phyloP scores from a whole-genome alignment of 2,329 filamentous ascomycete genomes.

The Cercospora sp. region DNA sequence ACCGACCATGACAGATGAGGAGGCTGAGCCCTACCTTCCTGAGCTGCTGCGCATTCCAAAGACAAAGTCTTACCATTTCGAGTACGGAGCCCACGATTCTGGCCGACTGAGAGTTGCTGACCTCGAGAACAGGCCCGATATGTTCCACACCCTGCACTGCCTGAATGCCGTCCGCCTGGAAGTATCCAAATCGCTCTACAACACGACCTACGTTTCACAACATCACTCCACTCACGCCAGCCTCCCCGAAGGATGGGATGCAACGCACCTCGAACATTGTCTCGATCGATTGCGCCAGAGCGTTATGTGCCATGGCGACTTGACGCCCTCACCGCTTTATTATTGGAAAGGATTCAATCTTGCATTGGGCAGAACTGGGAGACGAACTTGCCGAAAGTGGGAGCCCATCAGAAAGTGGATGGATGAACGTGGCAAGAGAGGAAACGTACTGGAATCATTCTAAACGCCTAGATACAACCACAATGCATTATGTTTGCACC shows the following conservation, averaged over 20 bases:
- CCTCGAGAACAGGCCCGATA: constrained; percentile 15
- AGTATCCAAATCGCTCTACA: constrained; percentile 23
- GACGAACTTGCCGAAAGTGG: constrained; percentile 25
- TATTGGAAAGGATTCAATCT: constrained; percentile 18
- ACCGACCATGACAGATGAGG: constrained; percentile 20
- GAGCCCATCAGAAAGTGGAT: constrained; percentile 27
- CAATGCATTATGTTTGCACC: neutral
- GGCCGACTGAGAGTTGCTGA: neutral
- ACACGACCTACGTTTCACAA: constrained; percentile 5
- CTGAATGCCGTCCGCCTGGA: constrained; percentile 27
- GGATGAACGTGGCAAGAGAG: constrained; percentile 18
- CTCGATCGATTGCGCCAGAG: constrained; percentile 26
- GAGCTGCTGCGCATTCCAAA: constrained; percentile 19
- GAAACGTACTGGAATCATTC: constrained; percentile 8
- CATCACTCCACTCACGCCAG: neutral
- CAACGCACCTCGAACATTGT: constrained; percentile 27
- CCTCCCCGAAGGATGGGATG: constrained; percentile 15
- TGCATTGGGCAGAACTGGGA: constrained; percentile 21
- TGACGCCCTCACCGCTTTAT: constrained; percentile 25
- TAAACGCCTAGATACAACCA: neutral
- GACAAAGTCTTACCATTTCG: constrained; percentile 18
- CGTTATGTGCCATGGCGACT: constrained; percentile 27
- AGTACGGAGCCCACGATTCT: neutral
- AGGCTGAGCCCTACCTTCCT: constrained; percentile 13
- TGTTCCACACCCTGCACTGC: constrained; percentile 29